Percentiles rank a stretch among this genome's conserved stretches.
phyloP scores from a whole-genome alignment of 257 asterid genomes.

The Jacaranda mimosifolia region DNA sequence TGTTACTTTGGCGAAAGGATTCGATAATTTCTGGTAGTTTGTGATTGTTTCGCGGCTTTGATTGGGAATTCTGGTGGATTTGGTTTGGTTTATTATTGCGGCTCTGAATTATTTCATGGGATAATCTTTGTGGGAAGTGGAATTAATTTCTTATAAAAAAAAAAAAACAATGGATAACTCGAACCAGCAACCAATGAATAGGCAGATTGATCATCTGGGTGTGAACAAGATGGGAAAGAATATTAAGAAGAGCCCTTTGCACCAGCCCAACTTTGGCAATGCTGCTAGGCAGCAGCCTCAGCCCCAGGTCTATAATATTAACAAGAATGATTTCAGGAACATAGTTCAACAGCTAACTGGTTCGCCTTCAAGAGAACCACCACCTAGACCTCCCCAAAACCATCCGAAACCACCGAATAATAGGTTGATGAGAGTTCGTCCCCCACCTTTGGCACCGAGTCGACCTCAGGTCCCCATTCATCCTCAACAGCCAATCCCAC shows the following conservation, averaged over 20 bases:
- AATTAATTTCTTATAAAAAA: slow-evolving; percentile 20
- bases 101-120: slow-evolving; percentile 22
- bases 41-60: background rate
- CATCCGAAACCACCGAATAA: slow-evolving; percentile 71
- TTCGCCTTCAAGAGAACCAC: slow-evolving; percentile 73
- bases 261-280: slow-evolving; percentile 72
- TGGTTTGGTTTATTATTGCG: background rate
- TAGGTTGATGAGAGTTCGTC: slow-evolving; percentile 81
- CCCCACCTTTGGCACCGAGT: slow-evolving; percentile 79
- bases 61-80: background rate
- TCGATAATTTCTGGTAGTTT: background rate
- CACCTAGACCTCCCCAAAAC: slow-evolving; percentile 71
- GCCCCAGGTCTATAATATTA: slow-evolving; percentile 89
- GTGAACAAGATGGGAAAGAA: slow-evolving; percentile 85
- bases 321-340: slow-evolving; percentile 90
- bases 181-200: slow-evolving; percentile 52
- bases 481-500: slow-evolving; percentile 52
- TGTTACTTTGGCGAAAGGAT: slow-evolving; percentile 30
- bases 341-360: slow-evolving; percentile 91
- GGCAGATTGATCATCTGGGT: slow-evolving; percentile 74
- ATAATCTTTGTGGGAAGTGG: background rate
- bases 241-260: slow-evolving; percentile 86
- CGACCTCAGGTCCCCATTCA: slow-evolving; percentile 72
- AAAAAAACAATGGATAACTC: slow-evolving; percentile 62
- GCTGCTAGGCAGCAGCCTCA: slow-evolving; percentile 83